Percentiles rank a stretch among this genome's conserved stretches.
Conservation (phyloP, 2,329 filamentous ascomycete species). For the Alternaria ethzedia region DNA sequence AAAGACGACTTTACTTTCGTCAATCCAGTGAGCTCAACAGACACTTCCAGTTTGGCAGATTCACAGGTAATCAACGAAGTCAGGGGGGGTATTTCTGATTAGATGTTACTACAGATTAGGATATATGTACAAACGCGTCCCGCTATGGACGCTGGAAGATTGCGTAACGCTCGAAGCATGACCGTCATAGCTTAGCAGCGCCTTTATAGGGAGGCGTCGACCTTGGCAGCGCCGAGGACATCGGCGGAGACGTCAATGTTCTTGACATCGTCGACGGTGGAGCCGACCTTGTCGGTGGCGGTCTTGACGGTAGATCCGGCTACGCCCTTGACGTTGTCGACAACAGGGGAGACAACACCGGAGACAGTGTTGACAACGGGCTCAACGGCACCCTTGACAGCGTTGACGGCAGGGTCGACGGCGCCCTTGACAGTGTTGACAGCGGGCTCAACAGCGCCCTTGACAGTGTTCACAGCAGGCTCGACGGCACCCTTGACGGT, state of each 20-base stretch:
- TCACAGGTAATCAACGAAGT: not conserved
- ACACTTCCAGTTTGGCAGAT: too few relatives aligned
- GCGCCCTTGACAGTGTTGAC: not conserved
- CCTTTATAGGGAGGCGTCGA: not conserved
- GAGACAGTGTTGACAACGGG: not conserved
- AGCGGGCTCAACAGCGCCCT: not conserved
- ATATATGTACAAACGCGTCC: not conserved
- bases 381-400: not conserved
- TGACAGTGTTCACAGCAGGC: not conserved
- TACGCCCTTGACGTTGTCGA: not conserved
- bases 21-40: too few relatives aligned
- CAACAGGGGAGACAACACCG: not conserved
- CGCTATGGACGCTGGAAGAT: not conserved
- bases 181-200: not conserved
- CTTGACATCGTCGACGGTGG: not conserved
- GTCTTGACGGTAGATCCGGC: not conserved
- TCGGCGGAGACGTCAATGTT: not conserved
- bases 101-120: not conserved
- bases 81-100: not conserved
- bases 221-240: not conserved
- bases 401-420: not conserved
- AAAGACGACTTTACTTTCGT: too few relatives aligned
- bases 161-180: not conserved
- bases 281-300: not conserved
- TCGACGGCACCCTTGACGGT: not conserved